Evolutionary conservation across 2,329 filamentous ascomycete species (phyloP).

Genomic region (Fonsecaea monophora): DNA sequence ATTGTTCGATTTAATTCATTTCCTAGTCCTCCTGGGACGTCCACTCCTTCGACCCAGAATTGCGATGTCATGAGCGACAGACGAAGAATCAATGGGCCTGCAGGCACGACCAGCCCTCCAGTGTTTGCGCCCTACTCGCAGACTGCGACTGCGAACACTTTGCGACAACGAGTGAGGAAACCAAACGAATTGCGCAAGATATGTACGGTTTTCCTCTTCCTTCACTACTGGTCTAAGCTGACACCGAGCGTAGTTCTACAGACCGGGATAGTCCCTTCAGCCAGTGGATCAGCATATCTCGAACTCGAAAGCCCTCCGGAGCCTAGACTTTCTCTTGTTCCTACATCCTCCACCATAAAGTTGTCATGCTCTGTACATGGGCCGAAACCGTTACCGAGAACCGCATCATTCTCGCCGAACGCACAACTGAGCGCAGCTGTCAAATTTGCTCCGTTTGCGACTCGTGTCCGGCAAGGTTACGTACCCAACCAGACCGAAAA

Average conservation of each 20-base stretch:
- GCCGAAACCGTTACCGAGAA: conserved; percentile 85
- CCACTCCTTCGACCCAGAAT: conserved; percentile 31
- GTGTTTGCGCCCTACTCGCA: conserved; percentile 65
- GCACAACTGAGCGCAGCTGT: conserved; percentile 90
- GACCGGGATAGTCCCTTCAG: conserved; percentile 89
- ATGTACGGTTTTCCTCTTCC: conserved; percentile 64
- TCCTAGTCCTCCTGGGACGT: conserved; percentile 17
- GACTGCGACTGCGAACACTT: conserved; percentile 51
- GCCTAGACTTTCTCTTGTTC: conserved; percentile 52
- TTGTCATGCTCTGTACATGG: conserved; percentile 93
- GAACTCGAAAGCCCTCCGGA: conserved; percentile 58
- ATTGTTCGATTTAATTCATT: background rate
- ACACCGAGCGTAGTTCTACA: conserved; percentile 70
- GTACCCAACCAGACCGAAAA: conserved; percentile 84
- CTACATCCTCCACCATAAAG: conserved; percentile 74
- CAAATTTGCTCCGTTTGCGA: conserved; percentile 96
- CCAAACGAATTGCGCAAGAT: conserved; percentile 80
- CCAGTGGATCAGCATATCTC: conserved; percentile 82
- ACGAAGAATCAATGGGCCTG: conserved; percentile 87
- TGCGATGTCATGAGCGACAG: conserved; percentile 73
- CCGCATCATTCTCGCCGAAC: conserved; percentile 89
- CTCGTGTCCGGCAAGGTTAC: conserved; percentile 80
- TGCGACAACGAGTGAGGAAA: conserved; percentile 64
- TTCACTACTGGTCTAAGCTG: conserved; percentile 10
- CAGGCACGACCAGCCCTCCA: conserved; percentile 76